phyloP scores from a whole-genome alignment of 768 basidiomycete species.

The Naganishia randhawae region DNA sequence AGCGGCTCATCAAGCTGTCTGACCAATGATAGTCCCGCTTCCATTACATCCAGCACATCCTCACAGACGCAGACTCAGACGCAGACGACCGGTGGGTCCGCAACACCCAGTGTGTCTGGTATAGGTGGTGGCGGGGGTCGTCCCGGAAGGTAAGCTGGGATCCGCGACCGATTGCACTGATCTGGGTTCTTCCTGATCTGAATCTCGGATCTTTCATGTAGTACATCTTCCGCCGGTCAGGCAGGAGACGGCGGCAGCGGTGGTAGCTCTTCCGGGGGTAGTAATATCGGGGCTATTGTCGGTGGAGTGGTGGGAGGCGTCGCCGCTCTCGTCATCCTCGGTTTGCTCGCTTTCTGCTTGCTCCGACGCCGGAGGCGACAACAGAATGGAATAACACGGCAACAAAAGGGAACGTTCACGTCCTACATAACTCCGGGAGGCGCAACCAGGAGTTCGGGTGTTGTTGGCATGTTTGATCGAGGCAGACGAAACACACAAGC shows the following conservation, averaged over 20 bases:
- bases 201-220: background rate
- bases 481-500: constrained; percentile 8
- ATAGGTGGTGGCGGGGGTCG: constrained; percentile 37
- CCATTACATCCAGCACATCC: constrained; percentile 26
- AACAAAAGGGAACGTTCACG: constrained; percentile 1
- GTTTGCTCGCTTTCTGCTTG: constrained; percentile 47
- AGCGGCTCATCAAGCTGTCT: constrained; percentile 39
- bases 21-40: constrained; percentile 31
- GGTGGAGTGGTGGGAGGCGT: constrained; percentile 50
- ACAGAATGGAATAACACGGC: constrained; percentile 24
- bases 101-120: constrained; percentile 28
- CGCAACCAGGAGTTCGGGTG: background rate
- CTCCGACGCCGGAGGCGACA: constrained; percentile 35
- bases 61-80: no score
- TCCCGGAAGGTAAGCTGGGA: background rate
- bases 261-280: constrained; percentile 2
- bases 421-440: background rate
- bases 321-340: constrained; percentile 46
- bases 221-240: constrained; percentile 8
- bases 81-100: background rate
- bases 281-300: constrained; percentile 42
- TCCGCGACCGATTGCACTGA: background rate
- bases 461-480: background rate
- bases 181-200: background rate
- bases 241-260: background rate